phyloP scores from a whole-genome alignment of 495 filamentous ascomycete species.

The Penicillium robsamsonii region DNA sequence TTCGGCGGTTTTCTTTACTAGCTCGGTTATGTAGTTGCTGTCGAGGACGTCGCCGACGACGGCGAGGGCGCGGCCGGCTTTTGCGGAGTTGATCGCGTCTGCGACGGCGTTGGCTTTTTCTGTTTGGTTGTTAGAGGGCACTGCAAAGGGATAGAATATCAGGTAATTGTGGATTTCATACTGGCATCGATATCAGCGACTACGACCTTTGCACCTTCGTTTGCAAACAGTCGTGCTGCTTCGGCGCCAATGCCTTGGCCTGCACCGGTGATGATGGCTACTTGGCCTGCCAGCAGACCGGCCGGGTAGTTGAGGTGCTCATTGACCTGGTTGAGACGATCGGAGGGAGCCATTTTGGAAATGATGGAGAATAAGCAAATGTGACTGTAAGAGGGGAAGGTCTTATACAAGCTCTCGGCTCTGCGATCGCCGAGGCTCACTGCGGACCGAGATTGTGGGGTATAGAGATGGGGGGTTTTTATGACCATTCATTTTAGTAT shows the following conservation, averaged over 20 bases:
- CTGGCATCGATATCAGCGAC: slow-evolving; percentile 77
- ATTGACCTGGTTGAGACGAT: slow-evolving; percentile 65
- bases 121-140: slow-evolving; percentile 19
- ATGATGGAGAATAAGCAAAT: neutral
- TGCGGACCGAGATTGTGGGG: slow-evolving; percentile 30
- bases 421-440: slow-evolving; percentile 29
- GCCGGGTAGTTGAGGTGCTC: slow-evolving; percentile 76
- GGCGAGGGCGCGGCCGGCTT: slow-evolving; percentile 61
- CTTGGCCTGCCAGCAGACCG: slow-evolving; percentile 72
- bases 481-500: neutral
- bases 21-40: slow-evolving; percentile 59
- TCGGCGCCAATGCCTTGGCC: slow-evolving; percentile 92
- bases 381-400: slow-evolving; percentile 1
- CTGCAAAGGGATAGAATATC: neutral
- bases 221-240: slow-evolving; percentile 74
- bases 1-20: slow-evolving; percentile 71
- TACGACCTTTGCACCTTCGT: slow-evolving; percentile 81
- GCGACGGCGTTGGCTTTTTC: slow-evolving; percentile 64
- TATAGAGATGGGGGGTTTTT: slow-evolving; percentile 3
- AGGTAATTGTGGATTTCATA: slow-evolving; percentile 31
- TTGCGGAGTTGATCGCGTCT: slow-evolving; percentile 59
- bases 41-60: slow-evolving; percentile 73
- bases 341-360: slow-evolving; percentile 38
- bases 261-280: slow-evolving; percentile 83
- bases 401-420: slow-evolving; percentile 26